Evolutionary conservation across 768 basidiomycete species (phyloP), one percentile per base, ranked within the genome.

Genomic region (Calocybe gangraenosa): DNA sequence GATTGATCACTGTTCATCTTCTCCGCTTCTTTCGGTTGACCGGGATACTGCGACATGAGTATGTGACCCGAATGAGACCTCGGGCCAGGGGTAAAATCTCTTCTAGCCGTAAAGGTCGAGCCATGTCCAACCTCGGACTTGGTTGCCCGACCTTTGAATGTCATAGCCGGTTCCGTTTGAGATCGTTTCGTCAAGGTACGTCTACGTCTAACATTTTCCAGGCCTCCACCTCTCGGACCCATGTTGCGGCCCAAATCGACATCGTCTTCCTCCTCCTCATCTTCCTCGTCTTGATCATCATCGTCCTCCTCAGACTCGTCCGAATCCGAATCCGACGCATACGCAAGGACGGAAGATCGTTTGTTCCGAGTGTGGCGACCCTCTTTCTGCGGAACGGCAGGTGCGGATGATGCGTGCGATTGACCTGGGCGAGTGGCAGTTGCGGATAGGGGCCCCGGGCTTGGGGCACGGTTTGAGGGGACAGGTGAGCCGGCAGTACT

Each of bases 401-500:
- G 28, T 8, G 42, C 41, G 7, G 42, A 33, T 10, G 34, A 9
- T 7, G 48, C 10, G n/a, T 39, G 37, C 14, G 20, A 41, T 19
- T 36, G 42, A 18, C 25, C 30, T 21, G 40, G 36, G 13, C 25
- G 44, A 15, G 40, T 13, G 39, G n/a, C 25, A 9, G 17, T 20
- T 19, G 5, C 37, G 41, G 9, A 48, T 63, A 68, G 22, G 69
- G 68, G 9, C 68, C 74, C 37, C 65, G 70, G 52, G 68, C 69
- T 28, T 69, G 57, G 50, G 0, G 51, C 37, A 40, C 57, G 47
- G n/a, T 48, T 31, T 0, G 57, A 76, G 22, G 81, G 75, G 0
- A 64, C 70, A 8, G 85, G 84, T 0, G 83, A 85, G 42, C 74
- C 77, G 10, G 82, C 71, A 20, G 70, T 62, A 52, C 81, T 81